Conservation (phyloP, 345 rosid species). For the Aegle marmelos region DNA sequence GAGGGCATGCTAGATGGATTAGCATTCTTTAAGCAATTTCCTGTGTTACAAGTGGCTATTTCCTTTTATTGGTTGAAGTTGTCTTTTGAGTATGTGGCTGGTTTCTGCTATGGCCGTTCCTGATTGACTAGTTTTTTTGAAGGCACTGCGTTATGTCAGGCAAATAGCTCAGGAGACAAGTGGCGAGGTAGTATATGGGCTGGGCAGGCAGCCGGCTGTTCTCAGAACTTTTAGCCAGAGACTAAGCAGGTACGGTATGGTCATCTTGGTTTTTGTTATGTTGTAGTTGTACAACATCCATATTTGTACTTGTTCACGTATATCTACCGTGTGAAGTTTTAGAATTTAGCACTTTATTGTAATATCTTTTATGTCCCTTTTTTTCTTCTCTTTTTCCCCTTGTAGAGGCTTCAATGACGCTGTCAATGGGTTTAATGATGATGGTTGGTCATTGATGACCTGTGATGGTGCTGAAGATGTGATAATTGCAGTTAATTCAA, state of each 20-base stretch:
- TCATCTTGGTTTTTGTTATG: background rate
- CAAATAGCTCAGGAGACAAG: slow-evolving; percentile 96
- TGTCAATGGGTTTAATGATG: slow-evolving; percentile 87
- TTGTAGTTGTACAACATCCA: background rate
- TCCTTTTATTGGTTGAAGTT: background rate
- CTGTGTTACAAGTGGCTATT: background rate
- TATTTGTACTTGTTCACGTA: background rate
- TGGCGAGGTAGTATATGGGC: slow-evolving; percentile 91
- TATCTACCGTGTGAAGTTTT: background rate
- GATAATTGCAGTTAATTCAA: slow-evolving; percentile 72
- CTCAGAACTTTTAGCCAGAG: slow-evolving; percentile 93
- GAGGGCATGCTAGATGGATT: background rate
- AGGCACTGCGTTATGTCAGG: slow-evolving; percentile 83
- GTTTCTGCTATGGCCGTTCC: background rate
- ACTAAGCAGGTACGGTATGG: slow-evolving; percentile 70
- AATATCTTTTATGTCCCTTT: background rate
- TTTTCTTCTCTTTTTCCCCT: background rate
- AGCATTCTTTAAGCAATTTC: background rate
- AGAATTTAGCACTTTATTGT: background rate
- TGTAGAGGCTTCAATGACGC: slow-evolving; percentile 94
- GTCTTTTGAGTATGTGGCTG: background rate
- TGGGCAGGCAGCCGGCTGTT: slow-evolving; percentile 96
- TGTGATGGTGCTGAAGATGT: slow-evolving; percentile 95
- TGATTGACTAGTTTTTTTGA: slow-evolving; percentile 24
- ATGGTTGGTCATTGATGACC: slow-evolving; percentile 85